Evolutionary conservation across 2,329 filamentous ascomycete genomes (phyloP), one percentile per base, ranked within the genome.

Genomic region (Aspergillus fructus): DNA sequence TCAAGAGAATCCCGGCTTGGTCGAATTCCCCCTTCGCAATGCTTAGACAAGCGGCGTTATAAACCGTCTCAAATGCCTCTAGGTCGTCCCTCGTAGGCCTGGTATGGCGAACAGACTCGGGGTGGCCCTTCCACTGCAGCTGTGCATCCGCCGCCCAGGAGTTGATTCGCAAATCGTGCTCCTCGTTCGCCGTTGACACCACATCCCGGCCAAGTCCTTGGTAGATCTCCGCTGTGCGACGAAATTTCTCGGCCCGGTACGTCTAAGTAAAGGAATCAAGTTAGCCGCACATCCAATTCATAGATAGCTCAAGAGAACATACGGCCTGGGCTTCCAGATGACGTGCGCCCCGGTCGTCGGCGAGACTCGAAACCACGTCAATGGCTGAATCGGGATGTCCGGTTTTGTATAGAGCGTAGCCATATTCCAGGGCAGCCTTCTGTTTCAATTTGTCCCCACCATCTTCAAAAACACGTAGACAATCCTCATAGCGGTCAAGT

Each of bases 311-410:
- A 24, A 30, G 23, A 6, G 15, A 42, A 62, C 65, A 62, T 78
- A 84, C 82, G 60, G 84, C 81, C 73, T 88, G 85, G 43, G 85
- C 85, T 61, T 86, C 81, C 27, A 88, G 76, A 72, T 88, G 85
- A 62, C 76, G 78, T 59, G 81, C 78, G 39, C 83, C 85, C 65
- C 84, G 77, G 23, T 74, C 72, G 47, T 68, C 64, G 23, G 70
- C 70, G 27, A 71, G 68, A 4, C 67, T 69, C 11, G 77, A 74
- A 23, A 83, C 81, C 27, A 84, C 69, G 27, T 80, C 73, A 12
- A 79, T 80, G 17, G 85, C 85, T 66, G 84, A 78, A 23, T 79
- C 75, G 24, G 83, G 75, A 49, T 80, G 77, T 33, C 84, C 85
- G 39, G 77, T 76, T 63, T 86, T 88, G 73, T 88, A 88, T 45